phyloP scores from a whole-genome alignment of 441 rosid genomes.

The Rhodomyrtus psidioides region DNA sequence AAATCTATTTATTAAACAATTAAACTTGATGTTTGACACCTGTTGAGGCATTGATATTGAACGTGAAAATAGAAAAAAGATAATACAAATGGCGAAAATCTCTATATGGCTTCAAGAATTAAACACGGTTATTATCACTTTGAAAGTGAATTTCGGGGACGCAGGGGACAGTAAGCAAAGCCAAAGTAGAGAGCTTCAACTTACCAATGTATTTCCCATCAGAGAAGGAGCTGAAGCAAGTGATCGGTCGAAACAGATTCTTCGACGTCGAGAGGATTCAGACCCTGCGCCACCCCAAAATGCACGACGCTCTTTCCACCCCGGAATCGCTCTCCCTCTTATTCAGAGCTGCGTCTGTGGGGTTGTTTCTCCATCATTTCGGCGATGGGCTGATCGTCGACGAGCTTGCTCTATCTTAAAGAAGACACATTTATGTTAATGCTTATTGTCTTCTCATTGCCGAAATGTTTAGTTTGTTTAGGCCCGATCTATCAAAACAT shows the following conservation, averaged over 20 bases:
- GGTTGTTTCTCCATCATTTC: background rate
- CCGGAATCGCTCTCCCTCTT: background rate
- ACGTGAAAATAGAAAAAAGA: background rate
- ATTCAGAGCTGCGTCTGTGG: fast-evolving
- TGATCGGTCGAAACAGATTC: background rate
- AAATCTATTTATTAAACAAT: background rate
- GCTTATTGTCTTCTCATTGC: background rate
- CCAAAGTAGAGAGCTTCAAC: background rate
- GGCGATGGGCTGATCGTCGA: background rate
- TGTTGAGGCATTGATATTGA: background rate
- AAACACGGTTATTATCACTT: background rate
- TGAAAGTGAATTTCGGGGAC: background rate
- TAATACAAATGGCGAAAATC: background rate
- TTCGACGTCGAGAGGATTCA: background rate
- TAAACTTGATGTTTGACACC: background rate
- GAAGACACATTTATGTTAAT: background rate
- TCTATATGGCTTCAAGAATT: background rate
- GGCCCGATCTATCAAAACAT: background rate
- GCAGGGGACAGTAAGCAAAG: background rate
- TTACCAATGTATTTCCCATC: background rate
- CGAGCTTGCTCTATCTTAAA: background rate
- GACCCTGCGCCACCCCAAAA: background rate
- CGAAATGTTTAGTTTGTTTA: background rate
- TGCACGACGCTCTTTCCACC: background rate
- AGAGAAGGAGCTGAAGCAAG: background rate